These are phyloP conservation scores for Metschnikowia santaceciliae DNA, from an alignment of 805 yeast genomes.

Conservation along the genomic window DNA sequence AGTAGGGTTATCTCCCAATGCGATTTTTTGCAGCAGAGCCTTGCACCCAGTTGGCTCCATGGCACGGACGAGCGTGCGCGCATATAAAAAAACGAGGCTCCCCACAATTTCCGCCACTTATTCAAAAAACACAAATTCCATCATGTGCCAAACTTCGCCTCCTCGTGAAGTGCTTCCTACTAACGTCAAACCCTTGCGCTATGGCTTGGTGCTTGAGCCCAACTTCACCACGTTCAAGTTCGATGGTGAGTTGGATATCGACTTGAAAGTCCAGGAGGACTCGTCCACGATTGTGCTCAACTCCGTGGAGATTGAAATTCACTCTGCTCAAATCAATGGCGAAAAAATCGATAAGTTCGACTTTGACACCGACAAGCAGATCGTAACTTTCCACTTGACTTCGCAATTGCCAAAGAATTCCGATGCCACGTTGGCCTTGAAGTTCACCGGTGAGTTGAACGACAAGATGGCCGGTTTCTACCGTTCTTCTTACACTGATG, in stretches of 20 bases:
- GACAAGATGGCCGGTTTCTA: conserved; percentile 83
- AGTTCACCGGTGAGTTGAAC: conserved; percentile 61
- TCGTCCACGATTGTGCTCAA: conserved; percentile 52
- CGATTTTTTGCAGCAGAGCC: conserved; percentile 3
- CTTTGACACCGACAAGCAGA: conserved; percentile 36
- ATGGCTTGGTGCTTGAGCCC: conserved; percentile 40
- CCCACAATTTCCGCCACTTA: background rate
- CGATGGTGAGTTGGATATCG: conserved; percentile 52
- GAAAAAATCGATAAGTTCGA: conserved; percentile 20
- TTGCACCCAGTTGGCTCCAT: conserved; percentile 2
- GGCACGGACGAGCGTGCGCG: background rate
- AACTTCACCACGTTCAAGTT: conserved; percentile 54
- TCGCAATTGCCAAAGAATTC: conserved; percentile 34
- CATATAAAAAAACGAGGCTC: background rate
- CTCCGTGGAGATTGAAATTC: conserved; percentile 60
- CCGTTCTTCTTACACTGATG: conserved; percentile 56
- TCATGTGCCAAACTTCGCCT: conserved; percentile 10
- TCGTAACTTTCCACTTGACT: conserved; percentile 38
- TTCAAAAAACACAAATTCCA: background rate
- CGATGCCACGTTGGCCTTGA: conserved; percentile 43
- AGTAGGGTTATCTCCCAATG: background rate
- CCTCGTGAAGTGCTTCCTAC: conserved; percentile 41
- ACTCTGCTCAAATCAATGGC: conserved; percentile 40
- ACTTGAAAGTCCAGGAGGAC: conserved; percentile 48
- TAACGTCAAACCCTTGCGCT: conserved; percentile 39